phyloP scores from a whole-genome alignment of 2,329 filamentous ascomycete genomes.

The Anthostomella pinea region DNA sequence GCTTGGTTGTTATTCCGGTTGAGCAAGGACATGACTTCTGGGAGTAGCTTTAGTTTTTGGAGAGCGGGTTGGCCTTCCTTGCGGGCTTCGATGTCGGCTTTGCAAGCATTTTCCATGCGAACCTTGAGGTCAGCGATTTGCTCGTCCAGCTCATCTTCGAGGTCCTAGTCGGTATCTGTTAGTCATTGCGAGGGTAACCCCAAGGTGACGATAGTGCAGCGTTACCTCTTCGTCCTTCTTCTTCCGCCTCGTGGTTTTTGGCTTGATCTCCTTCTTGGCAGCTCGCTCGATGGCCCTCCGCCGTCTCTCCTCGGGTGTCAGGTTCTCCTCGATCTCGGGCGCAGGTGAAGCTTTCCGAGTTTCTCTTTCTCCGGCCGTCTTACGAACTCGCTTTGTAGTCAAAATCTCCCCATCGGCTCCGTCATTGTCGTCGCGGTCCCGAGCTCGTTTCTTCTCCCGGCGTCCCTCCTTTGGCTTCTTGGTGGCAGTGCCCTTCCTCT shows the following conservation, averaged over 20 bases:
- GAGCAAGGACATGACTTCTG: slow-evolving; percentile 82
- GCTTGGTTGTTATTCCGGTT: slow-evolving; percentile 86
- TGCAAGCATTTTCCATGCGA: slow-evolving; percentile 86
- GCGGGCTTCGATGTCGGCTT: slow-evolving; percentile 80
- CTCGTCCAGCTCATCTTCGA: slow-evolving; percentile 86
- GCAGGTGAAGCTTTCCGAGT: slow-evolving; percentile 51
- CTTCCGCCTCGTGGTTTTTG: slow-evolving; percentile 67
- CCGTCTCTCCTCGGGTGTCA: slow-evolving; percentile 82
- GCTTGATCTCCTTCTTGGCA: slow-evolving; percentile 86
- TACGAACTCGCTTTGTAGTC: slow-evolving; percentile 47
- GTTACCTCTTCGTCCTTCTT: slow-evolving; percentile 84
- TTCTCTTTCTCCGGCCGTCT: slow-evolving; percentile 31
- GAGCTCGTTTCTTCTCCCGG: slow-evolving; percentile 63
- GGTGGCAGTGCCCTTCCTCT: slow-evolving; percentile 60
- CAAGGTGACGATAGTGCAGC: background rate
- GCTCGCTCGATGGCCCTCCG: slow-evolving; percentile 80
- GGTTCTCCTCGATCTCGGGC: slow-evolving; percentile 70
- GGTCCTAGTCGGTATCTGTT: slow-evolving; percentile 55
- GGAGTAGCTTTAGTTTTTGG: slow-evolving; percentile 90
- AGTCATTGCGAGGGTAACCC: background rate
- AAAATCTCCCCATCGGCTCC: slow-evolving; percentile 43
- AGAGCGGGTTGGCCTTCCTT: slow-evolving; percentile 76
- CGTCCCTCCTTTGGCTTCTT: slow-evolving; percentile 76
- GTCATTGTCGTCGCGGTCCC: slow-evolving; percentile 51
- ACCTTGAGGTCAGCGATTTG: slow-evolving; percentile 85